A percentile compares a stretch with the other conserved stretches of the same genome.
phyloP scores from a whole-genome alignment of 192 early-diverging fungal genomes.

The Phlyctochytrium bullatum region DNA sequence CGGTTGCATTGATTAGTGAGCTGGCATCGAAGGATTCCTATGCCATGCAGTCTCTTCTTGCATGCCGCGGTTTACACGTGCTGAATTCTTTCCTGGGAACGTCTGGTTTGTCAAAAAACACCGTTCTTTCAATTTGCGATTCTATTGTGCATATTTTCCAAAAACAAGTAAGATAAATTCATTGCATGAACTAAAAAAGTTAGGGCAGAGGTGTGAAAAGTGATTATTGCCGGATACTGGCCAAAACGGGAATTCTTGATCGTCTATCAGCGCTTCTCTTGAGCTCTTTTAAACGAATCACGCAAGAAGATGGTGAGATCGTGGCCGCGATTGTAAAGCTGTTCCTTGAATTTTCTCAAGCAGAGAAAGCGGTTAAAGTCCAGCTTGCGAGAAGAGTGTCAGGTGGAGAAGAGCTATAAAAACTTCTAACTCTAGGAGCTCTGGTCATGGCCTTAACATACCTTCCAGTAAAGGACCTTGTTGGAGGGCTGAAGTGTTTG shows the following conservation, averaged over 20 bases:
- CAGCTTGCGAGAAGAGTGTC: too few relatives aligned
- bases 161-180: too few relatives aligned
- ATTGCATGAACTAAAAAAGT: too few relatives aligned
- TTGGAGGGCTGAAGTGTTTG: constrained; percentile 56
- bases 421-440: too few relatives aligned
- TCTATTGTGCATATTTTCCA: too few relatives aligned
- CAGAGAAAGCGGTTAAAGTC: constrained; percentile 52
- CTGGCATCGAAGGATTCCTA: not conserved
- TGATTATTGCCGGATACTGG: constrained; percentile 56
- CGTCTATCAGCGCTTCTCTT: constrained; percentile 41
- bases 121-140: too few relatives aligned
- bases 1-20: not conserved
- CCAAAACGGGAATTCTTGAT: constrained; percentile 50
- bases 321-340: constrained; percentile 49
- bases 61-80: not conserved
- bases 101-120: too few relatives aligned
- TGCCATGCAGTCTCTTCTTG: not conserved
- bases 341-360: constrained; percentile 54
- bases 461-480: constrained; percentile 30
- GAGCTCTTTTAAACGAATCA: constrained; percentile 32
- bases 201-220: constrained; percentile 32
- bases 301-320: constrained; percentile 11
- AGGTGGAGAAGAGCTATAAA: too few relatives aligned
- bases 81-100: not conserved
- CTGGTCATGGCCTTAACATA: constrained; percentile 31